These are phyloP conservation scores for Arthrobotrys sinensis DNA, from an alignment of 2,329 filamentous ascomycete species.

Conservation along the genomic window DNA sequence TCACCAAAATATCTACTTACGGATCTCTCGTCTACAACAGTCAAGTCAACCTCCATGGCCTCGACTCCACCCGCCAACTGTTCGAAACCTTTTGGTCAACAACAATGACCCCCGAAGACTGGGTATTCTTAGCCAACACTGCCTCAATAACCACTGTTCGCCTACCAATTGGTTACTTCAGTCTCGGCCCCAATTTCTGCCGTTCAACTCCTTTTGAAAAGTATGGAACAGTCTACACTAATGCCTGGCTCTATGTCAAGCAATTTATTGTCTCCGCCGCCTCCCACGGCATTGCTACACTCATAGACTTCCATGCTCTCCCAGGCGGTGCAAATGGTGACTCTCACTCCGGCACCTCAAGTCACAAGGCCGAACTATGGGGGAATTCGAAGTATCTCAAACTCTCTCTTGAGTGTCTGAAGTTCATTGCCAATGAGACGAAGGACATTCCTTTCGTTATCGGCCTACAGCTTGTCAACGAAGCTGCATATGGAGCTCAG, in stretches of 20 bases:
- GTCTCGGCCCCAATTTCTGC: conserved; percentile 72
- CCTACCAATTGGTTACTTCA: conserved; percentile 76
- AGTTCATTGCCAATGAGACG: conserved; percentile 72
- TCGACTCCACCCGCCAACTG: conserved; percentile 70
- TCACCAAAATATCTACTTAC: not conserved
- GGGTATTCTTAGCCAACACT: conserved; percentile 71
- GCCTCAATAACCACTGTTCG: conserved; percentile 74
- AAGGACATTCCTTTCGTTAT: conserved; percentile 69
- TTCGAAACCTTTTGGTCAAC: conserved; percentile 73
- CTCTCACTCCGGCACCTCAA: conserved; percentile 73
- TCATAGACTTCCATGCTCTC: conserved; percentile 75
- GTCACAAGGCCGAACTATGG: conserved; percentile 72
- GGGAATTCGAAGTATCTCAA: conserved; percentile 68
- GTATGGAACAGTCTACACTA: conserved; percentile 70
- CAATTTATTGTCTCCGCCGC: conserved; percentile 70
- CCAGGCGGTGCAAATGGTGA: conserved; percentile 74
- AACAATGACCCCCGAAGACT: conserved; percentile 71
- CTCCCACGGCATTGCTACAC: conserved; percentile 71
- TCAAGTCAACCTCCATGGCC: conserved; percentile 69
- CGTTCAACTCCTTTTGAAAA: conserved; percentile 71
- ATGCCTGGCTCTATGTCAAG: conserved; percentile 72
- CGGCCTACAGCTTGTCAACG: conserved; percentile 75
- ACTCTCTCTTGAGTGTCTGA: conserved; percentile 70
- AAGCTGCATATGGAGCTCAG: conserved; percentile 71
- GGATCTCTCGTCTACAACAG: conserved; percentile 63